Evolutionary conservation across 2,329 filamentous ascomycete species (phyloP).

Genomic region (Fusarium albosuccineum): DNA sequence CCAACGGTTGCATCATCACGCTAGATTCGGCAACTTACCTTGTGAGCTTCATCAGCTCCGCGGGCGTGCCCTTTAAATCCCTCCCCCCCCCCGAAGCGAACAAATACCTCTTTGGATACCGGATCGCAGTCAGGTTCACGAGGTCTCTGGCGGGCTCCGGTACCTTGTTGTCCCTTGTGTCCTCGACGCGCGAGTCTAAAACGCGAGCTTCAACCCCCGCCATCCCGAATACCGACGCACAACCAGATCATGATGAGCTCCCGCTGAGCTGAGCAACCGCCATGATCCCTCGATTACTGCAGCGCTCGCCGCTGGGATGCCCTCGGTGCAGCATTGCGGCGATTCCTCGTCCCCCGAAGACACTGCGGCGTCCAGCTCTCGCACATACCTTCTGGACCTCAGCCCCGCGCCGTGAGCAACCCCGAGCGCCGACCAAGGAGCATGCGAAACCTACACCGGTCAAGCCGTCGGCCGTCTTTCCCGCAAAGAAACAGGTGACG

Average conservation of each 20-base stretch:
- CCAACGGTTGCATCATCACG: slow-evolving; percentile 47
- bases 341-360: slow-evolving; percentile 47
- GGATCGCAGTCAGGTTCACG: slow-evolving; percentile 24
- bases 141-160: slow-evolving; percentile 30
- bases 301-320: slow-evolving; percentile 51
- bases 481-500: slow-evolving; percentile 36
- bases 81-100: background rate
- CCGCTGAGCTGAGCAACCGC: slow-evolving; percentile 42
- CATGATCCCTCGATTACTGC: slow-evolving; percentile 55
- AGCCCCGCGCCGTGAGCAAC: slow-evolving; percentile 46
- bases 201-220: slow-evolving; percentile 30
- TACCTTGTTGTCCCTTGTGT: slow-evolving; percentile 33
- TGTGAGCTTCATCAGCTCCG: slow-evolving; percentile 28
- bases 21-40: slow-evolving; percentile 38
- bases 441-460: slow-evolving; percentile 34
- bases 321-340: slow-evolving; percentile 47
- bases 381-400: slow-evolving; percentile 51
- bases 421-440: slow-evolving; percentile 34
- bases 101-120: slow-evolving; percentile 22
- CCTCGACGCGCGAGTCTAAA: slow-evolving; percentile 21
- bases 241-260: slow-evolving; percentile 45
- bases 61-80: slow-evolving; percentile 25
- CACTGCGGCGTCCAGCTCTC: slow-evolving; percentile 44
- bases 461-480: slow-evolving; percentile 37
- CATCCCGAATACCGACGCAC: slow-evolving; percentile 36